Evolutionary conservation across 106 monocot species (phyloP), one percentile per base, ranked within the genome.

Genomic region (Hemerocallis citrina): DNA sequence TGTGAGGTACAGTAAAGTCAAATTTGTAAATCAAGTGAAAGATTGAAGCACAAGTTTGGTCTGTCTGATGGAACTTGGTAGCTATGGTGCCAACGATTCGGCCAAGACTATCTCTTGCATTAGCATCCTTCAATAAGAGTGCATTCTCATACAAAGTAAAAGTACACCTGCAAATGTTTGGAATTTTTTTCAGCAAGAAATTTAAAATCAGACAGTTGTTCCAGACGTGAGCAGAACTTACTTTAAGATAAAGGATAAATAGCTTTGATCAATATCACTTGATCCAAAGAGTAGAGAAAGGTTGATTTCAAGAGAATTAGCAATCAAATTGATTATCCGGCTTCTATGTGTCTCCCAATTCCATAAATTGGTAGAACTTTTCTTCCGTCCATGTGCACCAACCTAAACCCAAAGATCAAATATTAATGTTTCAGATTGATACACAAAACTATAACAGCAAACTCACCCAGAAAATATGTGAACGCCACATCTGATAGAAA

Each of bases 301-400:
- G 60, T 92, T 80, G 24, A 87, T 82, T 44, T 98, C 98, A 1
- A 98, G 68, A 28, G 98, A 98, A 61, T 75, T 98, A 20, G 98
- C 92, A 61, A 98, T 78, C 46, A 85, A 43, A 71, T 66, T 75
- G 27, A 92, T 24, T 31, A 98, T 81, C 29, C 85, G 78, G 32
- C 77, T 55, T 52, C 98, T 78, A 38, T 86, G 75, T 7, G 61
- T 34, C 57, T 88, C 88, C 79, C 75, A 88, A 64, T 88, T 98
- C 92, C 92, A 98, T 31, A 73, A 42, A 43, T 74, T 73, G 21
- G 38, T 15, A 10, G 63, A 23, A 54, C 69, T 85, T 62, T 82
- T 98, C 72, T 77, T 92, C 31, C 74, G 64, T 40, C 70, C 33
- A 23, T 76, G 74, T 1, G 32, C 45, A 14, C 51, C 71, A 23